These are phyloP conservation scores for Limnomonas spitsbergensis DNA, from an alignment of 139 green algal species.

Conservation along the genomic window DNA sequence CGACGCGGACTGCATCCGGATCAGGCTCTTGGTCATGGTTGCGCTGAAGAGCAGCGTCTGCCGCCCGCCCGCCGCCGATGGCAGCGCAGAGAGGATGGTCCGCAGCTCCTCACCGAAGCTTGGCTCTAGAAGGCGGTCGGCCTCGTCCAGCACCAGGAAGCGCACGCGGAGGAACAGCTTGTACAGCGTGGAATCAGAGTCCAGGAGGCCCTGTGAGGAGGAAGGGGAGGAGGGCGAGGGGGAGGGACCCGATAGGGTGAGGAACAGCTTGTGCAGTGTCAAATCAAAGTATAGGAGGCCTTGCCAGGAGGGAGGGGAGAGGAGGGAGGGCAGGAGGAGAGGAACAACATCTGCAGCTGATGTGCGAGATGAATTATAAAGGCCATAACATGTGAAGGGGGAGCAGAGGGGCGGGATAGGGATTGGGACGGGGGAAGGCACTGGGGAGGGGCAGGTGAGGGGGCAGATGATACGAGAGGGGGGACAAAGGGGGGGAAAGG, in stretches of 20 bases:
- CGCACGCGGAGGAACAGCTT: slow-evolving; percentile 35
- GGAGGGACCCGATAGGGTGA: background rate
- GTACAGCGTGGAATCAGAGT: slow-evolving; percentile 84
- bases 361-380: too few relatives aligned
- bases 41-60: slow-evolving; percentile 95
- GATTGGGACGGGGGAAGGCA: too few relatives aligned
- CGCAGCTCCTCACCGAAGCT: slow-evolving; percentile 76
- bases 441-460: too few relatives aligned
- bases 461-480: too few relatives aligned
- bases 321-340: too few relatives aligned
- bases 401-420: too few relatives aligned
- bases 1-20: slow-evolving; percentile 44
- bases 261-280: too few relatives aligned
- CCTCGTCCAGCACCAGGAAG: slow-evolving; percentile 94
- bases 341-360: too few relatives aligned
- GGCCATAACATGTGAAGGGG: too few relatives aligned
- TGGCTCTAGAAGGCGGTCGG: slow-evolving; percentile 86
- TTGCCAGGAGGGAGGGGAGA: too few relatives aligned
- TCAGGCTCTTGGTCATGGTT: slow-evolving; percentile 81
- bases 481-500: too few relatives aligned
- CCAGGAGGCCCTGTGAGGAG: slow-evolving; percentile 47
- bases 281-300: too few relatives aligned
- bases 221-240: background rate
- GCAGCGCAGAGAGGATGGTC: slow-evolving; percentile 50
- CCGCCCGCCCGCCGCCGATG: slow-evolving; percentile 75